Evolutionary conservation across 2,329 filamentous ascomycete genomes (phyloP).

Genomic region (Cyphellophora attinorum): DNA sequence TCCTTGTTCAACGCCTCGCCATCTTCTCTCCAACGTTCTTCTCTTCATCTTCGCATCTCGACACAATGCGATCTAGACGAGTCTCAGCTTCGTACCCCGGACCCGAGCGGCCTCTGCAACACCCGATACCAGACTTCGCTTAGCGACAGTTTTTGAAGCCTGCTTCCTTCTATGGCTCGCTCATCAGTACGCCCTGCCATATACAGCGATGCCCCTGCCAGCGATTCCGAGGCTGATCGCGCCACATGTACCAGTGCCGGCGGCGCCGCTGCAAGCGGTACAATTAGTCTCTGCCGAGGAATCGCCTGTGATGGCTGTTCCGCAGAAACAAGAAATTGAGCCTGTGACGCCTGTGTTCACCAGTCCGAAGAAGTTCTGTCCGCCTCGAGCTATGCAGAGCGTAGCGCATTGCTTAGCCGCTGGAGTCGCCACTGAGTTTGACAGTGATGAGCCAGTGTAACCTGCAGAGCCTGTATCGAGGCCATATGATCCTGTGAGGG

Average conservation of each 20-base stretch:
- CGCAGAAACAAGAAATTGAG: constrained; percentile 11
- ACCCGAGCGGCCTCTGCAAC: background rate
- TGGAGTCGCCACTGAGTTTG: constrained; percentile 5
- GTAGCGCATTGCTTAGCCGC: constrained; percentile 7
- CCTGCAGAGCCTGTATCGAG: constrained; percentile 6
- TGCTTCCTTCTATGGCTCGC: constrained; percentile 16
- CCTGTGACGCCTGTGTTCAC: constrained; percentile 1
- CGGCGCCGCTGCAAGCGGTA: constrained; percentile 6
- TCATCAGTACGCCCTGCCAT: constrained; percentile 34
- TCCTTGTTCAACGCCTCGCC: too few species aligned
- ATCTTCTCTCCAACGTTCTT: too few species aligned
- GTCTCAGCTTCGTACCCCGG: background rate
- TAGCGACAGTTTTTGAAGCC: background rate
- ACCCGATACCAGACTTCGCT: background rate
- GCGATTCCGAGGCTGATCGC: constrained; percentile 6
- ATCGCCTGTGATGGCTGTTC: constrained; percentile 3
- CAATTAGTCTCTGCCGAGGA: constrained; percentile 4
- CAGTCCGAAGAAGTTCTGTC: constrained; percentile 10
- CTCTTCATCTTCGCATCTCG: background rate
- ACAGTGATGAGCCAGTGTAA: constrained; percentile 4
- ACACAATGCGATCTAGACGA: constrained; percentile 1
- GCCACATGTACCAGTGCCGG: background rate
- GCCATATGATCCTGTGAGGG: constrained; percentile 1
- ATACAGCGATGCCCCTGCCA: constrained; percentile 6
- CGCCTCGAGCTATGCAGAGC: constrained; percentile 5